phyloP scores from a whole-genome alignment of 1,284 basidiomycete genomes.

The Sanguinoderma infundibulare region DNA sequence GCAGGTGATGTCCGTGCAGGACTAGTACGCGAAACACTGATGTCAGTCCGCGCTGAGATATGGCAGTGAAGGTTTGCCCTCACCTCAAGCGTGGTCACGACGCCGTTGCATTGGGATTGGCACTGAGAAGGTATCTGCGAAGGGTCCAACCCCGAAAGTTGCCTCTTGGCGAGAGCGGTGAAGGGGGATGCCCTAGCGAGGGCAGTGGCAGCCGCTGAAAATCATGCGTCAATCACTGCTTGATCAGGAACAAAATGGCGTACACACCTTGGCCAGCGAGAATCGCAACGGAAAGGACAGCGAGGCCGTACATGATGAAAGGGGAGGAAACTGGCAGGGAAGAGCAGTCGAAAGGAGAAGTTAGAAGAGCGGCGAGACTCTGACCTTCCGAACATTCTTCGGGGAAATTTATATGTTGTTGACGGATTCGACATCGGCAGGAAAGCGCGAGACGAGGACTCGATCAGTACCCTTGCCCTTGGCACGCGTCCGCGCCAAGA shows the following conservation, averaged over 20 bases:
- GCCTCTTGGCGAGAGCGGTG: conserved; percentile 11
- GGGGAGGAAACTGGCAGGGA: background rate
- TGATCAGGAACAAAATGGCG: too few species aligned
- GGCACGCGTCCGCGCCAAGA: background rate
- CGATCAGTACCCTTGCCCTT: background rate
- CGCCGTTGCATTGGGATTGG: conserved; percentile 9
- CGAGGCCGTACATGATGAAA: conserved; percentile 21
- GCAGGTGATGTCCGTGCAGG: conserved; percentile 18
- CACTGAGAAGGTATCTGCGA: conserved; percentile 23
- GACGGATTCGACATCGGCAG: background rate
- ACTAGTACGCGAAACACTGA: background rate
- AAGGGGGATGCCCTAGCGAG: conserved; percentile 8
- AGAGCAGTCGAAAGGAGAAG: background rate
- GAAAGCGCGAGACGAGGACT: background rate
- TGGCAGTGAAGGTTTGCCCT: background rate
- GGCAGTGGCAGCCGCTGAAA: conserved; percentile 13
- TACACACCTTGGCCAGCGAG: conserved; percentile 24
- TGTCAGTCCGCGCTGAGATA: too few species aligned
- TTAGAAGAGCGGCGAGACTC: background rate
- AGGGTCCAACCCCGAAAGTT: conserved; percentile 15
- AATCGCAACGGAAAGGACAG: conserved; percentile 19
- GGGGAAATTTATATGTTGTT: background rate
- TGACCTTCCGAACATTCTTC: background rate
- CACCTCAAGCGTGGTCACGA: conserved; percentile 16
- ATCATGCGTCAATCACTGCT: background rate